These are phyloP conservation scores for Taxillus chinensis DNA, from an alignment of 164 flowering plant genomes.

Conservation along the genomic window DNA sequence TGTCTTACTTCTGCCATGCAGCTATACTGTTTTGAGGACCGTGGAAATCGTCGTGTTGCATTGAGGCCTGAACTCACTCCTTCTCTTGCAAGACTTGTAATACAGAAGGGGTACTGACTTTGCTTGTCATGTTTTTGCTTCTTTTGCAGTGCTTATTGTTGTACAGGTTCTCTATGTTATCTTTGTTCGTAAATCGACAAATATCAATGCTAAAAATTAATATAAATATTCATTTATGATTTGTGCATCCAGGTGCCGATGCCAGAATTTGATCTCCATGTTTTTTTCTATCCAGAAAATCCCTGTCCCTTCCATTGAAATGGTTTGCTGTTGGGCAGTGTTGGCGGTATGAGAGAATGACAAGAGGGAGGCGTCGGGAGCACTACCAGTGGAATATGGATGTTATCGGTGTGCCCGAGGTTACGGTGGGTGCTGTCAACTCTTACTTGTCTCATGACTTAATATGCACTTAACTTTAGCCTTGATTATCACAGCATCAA, in stretches of 20 bases:
- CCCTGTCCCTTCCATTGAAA: slow-evolving; percentile 79
- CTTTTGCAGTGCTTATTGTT: not conserved
- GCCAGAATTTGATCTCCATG: slow-evolving; percentile 52
- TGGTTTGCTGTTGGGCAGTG: slow-evolving; percentile 98
- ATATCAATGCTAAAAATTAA: not conserved
- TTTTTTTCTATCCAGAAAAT: slow-evolving; percentile 82
- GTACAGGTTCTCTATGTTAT: not conserved
- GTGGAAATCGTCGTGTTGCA: slow-evolving; percentile 94
- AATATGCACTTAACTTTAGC: too few relatives aligned
- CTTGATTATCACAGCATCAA: too few relatives aligned
- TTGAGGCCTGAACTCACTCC: slow-evolving; percentile 98
- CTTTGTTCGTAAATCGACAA: not conserved
- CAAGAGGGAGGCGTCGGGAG: slow-evolving; percentile 91
- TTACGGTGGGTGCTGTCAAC: slow-evolving; percentile 40
- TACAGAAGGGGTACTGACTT: slow-evolving; percentile 78
- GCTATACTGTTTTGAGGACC: slow-evolving; percentile 92
- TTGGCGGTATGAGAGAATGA: slow-evolving; percentile 96
- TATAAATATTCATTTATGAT: slow-evolving; percentile 19
- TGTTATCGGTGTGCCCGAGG: slow-evolving; percentile 84
- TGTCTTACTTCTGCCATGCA: slow-evolving; percentile 16
- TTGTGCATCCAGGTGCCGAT: slow-evolving; percentile 51
- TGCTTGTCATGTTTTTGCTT: slow-evolving; percentile 1
- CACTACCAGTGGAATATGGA: slow-evolving; percentile 99
- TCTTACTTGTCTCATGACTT: not conserved
- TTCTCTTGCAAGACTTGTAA: slow-evolving; percentile 84